Conservation (phyloP, 805 yeast species). For the Grigorovia transvaalensis region DNA sequence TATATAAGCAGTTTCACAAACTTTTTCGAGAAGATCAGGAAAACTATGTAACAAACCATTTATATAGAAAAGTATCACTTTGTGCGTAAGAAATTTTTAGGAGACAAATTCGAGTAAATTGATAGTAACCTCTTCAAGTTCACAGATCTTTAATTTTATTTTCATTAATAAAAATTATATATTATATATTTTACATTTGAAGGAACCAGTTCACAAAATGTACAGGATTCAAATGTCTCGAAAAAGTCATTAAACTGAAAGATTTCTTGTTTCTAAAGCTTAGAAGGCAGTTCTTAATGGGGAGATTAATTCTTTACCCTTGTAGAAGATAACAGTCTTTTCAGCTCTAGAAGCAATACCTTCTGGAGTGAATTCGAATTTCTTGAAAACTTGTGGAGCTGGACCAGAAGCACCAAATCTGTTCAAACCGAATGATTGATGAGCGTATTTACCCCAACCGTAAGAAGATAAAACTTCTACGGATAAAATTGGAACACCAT, state of each 20-base stretch:
- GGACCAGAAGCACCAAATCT: slow-evolving; percentile 96
- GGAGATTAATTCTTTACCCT: slow-evolving; percentile 60
- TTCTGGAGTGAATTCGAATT: slow-evolving; percentile 84
- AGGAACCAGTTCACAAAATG: no score
- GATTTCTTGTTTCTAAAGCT: background rate
- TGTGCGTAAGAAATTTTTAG: no score
- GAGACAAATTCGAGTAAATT: background rate
- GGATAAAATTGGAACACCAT: slow-evolving; percentile 85
- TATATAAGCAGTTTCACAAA: background rate
- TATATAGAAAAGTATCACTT: background rate
- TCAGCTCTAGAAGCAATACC: slow-evolving; percentile 82
- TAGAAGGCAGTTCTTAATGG: slow-evolving; percentile 62
- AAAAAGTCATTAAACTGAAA: background rate
- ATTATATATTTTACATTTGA: no score
- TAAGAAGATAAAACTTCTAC: slow-evolving; percentile 86
- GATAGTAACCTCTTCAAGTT: no score
- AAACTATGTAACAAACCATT: no score
- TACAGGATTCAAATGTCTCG: background rate
- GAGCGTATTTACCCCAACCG: slow-evolving; percentile 94
- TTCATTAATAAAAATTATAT: background rate
- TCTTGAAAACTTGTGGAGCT: slow-evolving; percentile 69
- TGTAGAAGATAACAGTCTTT: slow-evolving; percentile 71
- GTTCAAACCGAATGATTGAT: slow-evolving; percentile 91
- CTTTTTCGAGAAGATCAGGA: background rate
- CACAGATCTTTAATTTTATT: background rate